Evolutionary conservation across 345 rosid species (phyloP).

Genomic region (Gossypium rotundifolium): DNA sequence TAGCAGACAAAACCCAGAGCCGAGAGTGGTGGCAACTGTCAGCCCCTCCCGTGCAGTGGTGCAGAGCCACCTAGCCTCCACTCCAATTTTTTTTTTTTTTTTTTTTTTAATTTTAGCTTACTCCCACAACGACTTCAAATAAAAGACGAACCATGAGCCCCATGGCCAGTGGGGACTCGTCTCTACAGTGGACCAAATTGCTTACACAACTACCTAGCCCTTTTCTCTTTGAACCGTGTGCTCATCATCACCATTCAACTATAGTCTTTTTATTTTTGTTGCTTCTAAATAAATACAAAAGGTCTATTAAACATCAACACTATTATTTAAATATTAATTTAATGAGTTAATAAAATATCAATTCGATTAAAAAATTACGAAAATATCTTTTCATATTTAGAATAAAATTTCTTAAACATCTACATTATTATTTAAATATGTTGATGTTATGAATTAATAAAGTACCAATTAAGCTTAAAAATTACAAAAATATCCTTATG

Average conservation of each 20-base stretch:
- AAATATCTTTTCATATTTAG: too few relatives aligned
- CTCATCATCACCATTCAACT: neutral
- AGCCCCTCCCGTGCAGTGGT: neutral
- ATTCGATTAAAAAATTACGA: too few relatives aligned
- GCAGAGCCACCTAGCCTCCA: neutral
- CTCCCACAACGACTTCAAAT: too few relatives aligned
- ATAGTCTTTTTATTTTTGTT: neutral
- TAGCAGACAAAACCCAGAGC: neutral
- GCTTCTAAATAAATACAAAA: neutral
- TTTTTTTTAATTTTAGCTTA: neutral
- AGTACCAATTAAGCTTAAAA: fast-evolving
- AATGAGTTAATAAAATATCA: too few relatives aligned
- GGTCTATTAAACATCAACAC: too few relatives aligned
- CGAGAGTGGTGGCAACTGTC: neutral
- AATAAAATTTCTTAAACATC: too few relatives aligned
- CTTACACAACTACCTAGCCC: neutral
- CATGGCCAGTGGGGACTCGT: neutral
- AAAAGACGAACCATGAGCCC: too few relatives aligned
- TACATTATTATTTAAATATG: too few relatives aligned
- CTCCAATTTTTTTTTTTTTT: neutral
- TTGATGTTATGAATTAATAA: too few relatives aligned
- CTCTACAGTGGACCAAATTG: neutral
- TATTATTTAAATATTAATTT: too few relatives aligned
- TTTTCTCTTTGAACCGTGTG: neutral
- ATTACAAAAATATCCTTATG: too few relatives aligned